A percentile compares a stretch with the other conserved stretches of the same genome.
These are phyloP conservation scores for Chaetomium strumarium DNA, from an alignment of 2,329 filamentous ascomycete genomes.

Conservation along the genomic window DNA sequence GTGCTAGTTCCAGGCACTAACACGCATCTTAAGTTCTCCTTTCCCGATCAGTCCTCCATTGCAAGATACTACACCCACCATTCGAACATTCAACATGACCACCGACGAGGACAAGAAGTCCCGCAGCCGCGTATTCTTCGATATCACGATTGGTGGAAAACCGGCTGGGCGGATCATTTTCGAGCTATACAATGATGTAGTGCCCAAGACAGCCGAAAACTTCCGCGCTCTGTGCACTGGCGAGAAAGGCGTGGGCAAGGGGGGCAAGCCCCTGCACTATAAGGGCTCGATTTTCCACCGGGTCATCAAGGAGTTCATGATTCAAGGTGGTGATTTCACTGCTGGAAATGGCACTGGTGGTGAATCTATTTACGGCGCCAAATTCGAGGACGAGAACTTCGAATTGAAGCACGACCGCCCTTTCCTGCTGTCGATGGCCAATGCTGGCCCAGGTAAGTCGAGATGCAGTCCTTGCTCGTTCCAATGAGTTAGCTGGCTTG, in stretches of 20 bases:
- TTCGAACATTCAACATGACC: constrained; percentile 31
- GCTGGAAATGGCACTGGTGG: constrained; percentile 90
- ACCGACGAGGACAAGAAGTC: constrained; percentile 42
- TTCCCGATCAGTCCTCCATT: background rate
- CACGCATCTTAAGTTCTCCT: background rate
- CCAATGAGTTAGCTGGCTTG: background rate
- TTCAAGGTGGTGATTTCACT: constrained; percentile 96
- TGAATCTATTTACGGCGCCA: constrained; percentile 94
- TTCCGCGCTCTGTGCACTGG: constrained; percentile 92
- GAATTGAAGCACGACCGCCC: constrained; percentile 84
- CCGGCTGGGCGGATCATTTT: constrained; percentile 75
- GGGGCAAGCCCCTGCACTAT: constrained; percentile 83
- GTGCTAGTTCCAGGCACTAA: background rate
- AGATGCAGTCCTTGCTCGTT: background rate
- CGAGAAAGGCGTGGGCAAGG: constrained; percentile 79
- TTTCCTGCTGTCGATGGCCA: constrained; percentile 95
- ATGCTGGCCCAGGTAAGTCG: constrained; percentile 76
- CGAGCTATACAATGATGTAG: constrained; percentile 70
- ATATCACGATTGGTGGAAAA: constrained; percentile 74
- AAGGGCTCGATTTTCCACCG: constrained; percentile 92
- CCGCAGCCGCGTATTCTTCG: constrained; percentile 85
- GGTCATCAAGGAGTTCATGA: constrained; percentile 98
- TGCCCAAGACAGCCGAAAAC: constrained; percentile 94
- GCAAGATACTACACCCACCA: background rate
- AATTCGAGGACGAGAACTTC: constrained; percentile 97